phyloP scores from a whole-genome alignment of 2,329 filamentous ascomycete genomes.

The Arachnomyces sp. region DNA sequence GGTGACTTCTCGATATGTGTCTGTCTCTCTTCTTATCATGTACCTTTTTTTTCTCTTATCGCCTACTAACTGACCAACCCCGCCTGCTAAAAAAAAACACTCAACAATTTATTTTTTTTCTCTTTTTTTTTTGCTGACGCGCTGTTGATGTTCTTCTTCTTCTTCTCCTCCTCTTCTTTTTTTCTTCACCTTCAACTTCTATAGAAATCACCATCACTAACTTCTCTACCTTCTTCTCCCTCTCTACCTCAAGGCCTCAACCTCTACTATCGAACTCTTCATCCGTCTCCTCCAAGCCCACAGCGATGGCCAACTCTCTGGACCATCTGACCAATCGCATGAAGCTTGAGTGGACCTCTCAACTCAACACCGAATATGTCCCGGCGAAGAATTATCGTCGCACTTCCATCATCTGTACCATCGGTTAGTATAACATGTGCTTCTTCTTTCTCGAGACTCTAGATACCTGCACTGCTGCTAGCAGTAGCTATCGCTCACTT shows the following conservation, averaged over 20 bases:
- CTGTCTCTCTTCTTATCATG: neutral
- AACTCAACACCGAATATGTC: slow-evolving; percentile 81
- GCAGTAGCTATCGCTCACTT: no score
- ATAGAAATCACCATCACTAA: neutral
- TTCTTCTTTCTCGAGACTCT: slow-evolving; percentile 2
- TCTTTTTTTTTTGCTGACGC: neutral
- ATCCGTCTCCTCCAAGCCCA: slow-evolving; percentile 8
- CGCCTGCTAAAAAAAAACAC: slow-evolving; percentile 5
- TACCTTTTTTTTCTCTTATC: neutral
- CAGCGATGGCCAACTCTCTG: slow-evolving; percentile 61
- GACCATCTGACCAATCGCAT: slow-evolving; percentile 77
- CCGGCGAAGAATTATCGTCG: slow-evolving; percentile 87
- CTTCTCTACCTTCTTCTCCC: neutral
- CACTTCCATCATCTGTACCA: slow-evolving; percentile 97
- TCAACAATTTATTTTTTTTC: slow-evolving; percentile 4
- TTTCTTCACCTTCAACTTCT: slow-evolving; percentile 9
- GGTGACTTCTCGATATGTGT: neutral
- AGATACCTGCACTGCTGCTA: slow-evolving; percentile 8
- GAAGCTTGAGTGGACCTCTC: slow-evolving; percentile 60
- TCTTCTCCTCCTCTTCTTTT: neutral
- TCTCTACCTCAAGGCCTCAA: neutral
- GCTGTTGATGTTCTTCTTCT: slow-evolving; percentile 3
- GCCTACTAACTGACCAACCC: no score
- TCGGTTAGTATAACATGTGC: slow-evolving; percentile 50
- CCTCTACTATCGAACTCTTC: slow-evolving; percentile 1